A percentile compares a stretch with the other conserved stretches of the same genome.
phyloP scores from a whole-genome alignment of 441 rosid species.

The Breynia disticha region DNA sequence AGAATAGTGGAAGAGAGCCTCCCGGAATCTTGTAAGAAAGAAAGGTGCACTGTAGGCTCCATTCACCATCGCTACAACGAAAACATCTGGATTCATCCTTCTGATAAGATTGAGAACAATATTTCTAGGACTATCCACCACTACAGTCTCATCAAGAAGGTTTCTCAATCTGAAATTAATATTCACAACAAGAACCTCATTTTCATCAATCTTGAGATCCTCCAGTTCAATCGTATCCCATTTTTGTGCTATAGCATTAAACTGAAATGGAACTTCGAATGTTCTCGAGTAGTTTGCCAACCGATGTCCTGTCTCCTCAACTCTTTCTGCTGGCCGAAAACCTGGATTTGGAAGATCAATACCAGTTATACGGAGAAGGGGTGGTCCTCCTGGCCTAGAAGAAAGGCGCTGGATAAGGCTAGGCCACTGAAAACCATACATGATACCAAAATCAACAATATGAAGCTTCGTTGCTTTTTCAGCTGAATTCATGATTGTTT shows the following conservation, averaged over 20 bases:
- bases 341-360: conserved; percentile 53
- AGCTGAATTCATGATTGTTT: conserved; percentile 24
- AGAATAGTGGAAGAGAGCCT: conserved; percentile 47
- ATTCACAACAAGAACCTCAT: conserved; percentile 63
- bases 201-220: conserved; percentile 53
- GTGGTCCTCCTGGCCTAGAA: conserved; percentile 41
- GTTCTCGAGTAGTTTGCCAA: conserved; percentile 45
- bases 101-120: conserved; percentile 48
- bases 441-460: conserved; percentile 68
- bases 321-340: conserved; percentile 57
- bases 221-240: conserved; percentile 54
- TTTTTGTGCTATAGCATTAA: conserved; percentile 42
- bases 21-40: conserved; percentile 42
- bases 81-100: conserved; percentile 54
- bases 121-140: conserved; percentile 54
- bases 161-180: conserved; percentile 47
- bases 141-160: conserved; percentile 73
- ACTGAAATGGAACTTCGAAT: conserved; percentile 48
- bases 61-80: conserved; percentile 38
- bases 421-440: conserved; percentile 63
- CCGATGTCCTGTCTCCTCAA: conserved; percentile 50
- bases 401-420: conserved; percentile 39
- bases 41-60: conserved; percentile 41
- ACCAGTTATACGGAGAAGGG: conserved; percentile 49
- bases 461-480: conserved; percentile 32